Conservation (phyloP, 306 rosid species). For the Lathyrus aphaca region DNA sequence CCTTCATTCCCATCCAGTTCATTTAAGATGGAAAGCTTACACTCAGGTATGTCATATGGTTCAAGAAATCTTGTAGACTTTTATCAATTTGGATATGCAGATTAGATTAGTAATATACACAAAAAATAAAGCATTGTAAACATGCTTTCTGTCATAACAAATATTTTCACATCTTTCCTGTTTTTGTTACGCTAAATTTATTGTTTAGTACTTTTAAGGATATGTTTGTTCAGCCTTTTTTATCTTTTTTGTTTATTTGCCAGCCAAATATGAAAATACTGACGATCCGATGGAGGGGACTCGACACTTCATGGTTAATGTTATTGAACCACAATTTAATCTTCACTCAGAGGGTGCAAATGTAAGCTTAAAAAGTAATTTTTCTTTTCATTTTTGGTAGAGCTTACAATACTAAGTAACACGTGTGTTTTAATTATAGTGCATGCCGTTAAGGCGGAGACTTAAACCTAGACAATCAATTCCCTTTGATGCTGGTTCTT, state of each 20-base stretch:
- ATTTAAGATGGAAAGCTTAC: slow-evolving; percentile 50
- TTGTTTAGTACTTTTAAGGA: slow-evolving; percentile 36
- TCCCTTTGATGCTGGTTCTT: background rate
- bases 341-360: slow-evolving; percentile 95
- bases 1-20: slow-evolving; percentile 47
- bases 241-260: slow-evolving; percentile 39
- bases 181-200: slow-evolving; percentile 11
- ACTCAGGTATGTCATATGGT: slow-evolving; percentile 55
- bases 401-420: slow-evolving; percentile 11
- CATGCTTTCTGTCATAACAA: slow-evolving; percentile 21
- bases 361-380: slow-evolving; percentile 59
- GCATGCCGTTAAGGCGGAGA: slow-evolving; percentile 8
- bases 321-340: slow-evolving; percentile 95
- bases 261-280: slow-evolving; percentile 53
- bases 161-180: slow-evolving; percentile 23
- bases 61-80: slow-evolving; percentile 15
- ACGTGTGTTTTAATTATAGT: slow-evolving; percentile 11
- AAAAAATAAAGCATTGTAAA: slow-evolving; percentile 10
- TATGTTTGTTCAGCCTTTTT: slow-evolving; percentile 35
- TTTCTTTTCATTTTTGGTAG: slow-evolving; percentile 34
- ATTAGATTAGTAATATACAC: slow-evolving; percentile 11
- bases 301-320: slow-evolving; percentile 95
- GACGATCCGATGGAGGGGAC: slow-evolving; percentile 74
- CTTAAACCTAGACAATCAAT: slow-evolving; percentile 21
- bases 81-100: slow-evolving; percentile 23